Percentiles rank a stretch among this genome's conserved stretches.
Evolutionary conservation across 495 filamentous ascomycete species (phyloP).

Genomic region (Trichoderma virens): DNA sequence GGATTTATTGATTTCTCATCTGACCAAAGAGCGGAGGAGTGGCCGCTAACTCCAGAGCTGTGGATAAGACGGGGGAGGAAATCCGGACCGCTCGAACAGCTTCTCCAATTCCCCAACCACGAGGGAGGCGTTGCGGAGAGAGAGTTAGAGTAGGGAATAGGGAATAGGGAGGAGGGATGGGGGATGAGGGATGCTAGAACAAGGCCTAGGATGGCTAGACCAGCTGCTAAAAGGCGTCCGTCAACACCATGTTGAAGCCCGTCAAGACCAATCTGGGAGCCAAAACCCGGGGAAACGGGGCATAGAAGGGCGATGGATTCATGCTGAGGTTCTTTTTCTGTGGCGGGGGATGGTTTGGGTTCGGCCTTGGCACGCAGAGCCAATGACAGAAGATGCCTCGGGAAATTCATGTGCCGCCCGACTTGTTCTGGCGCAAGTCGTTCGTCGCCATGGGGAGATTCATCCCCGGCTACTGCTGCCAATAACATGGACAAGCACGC

Average conservation of each 20-base stretch:
- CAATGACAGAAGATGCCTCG: constrained; percentile 1
- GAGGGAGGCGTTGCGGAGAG: too few relatives aligned
- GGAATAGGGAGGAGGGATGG: too few relatives aligned
- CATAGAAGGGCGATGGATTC: background rate
- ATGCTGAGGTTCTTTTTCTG: background rate
- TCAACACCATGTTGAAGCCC: background rate
- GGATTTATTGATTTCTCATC: background rate
- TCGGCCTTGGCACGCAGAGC: background rate
- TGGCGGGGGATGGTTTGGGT: background rate
- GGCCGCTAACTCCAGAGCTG: background rate
- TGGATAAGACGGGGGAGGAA: background rate
- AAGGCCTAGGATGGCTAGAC: background rate
- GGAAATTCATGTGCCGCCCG: background rate
- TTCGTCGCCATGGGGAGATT: too few relatives aligned
- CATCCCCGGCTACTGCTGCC: background rate
- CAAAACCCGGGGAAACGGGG: constrained; percentile 1
- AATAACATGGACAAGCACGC: background rate
- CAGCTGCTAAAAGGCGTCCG: background rate
- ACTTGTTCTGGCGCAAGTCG: background rate
- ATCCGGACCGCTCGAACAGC: background rate
- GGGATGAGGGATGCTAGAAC: too few relatives aligned
- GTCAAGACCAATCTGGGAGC: background rate
- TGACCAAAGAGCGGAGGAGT: background rate
- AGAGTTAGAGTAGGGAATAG: too few relatives aligned
- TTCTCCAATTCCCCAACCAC: background rate